Conservation (phyloP, 805 yeast species). For the Lachancea quebecensis region DNA sequence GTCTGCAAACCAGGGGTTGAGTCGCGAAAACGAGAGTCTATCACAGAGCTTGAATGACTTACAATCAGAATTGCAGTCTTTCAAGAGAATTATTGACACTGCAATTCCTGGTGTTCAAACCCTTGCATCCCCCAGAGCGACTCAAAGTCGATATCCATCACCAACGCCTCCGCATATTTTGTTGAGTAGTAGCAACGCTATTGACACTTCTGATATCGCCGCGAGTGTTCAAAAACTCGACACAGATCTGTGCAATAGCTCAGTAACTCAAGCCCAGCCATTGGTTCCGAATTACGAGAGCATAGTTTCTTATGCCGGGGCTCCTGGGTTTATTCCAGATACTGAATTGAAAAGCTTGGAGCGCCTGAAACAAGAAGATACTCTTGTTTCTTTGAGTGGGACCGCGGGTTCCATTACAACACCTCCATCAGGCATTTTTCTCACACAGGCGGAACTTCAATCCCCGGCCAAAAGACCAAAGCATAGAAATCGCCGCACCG, state of each 20-base stretch:
- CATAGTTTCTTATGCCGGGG: too few relatives aligned
- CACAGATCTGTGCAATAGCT: background rate
- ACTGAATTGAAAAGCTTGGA: background rate
- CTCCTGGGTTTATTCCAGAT: background rate
- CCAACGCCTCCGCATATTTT: background rate
- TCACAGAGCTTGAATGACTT: conserved; percentile 1
- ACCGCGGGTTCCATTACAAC: background rate
- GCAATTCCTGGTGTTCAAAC: background rate
- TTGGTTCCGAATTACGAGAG: too few relatives aligned
- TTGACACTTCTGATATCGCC: background rate
- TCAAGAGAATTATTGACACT: conserved; percentile 1
- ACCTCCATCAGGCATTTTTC: background rate
- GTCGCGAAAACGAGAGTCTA: conserved; percentile 1
- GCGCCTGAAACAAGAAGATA: background rate
- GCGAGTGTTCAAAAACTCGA: background rate
- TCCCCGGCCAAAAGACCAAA: conserved; percentile 1
- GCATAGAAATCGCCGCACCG: background rate
- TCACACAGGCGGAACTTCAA: background rate
- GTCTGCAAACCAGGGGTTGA: conserved; percentile 1
- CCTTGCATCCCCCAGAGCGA: conserved; percentile 3
- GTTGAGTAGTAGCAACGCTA: background rate
- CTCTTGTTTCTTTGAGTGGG: background rate
- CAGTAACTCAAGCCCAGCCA: too few relatives aligned
- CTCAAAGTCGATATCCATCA: background rate
- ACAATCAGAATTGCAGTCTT: conserved; percentile 1